Evolutionary conservation across 2,329 filamentous ascomycete genomes (phyloP).

Genomic region (Colletotrichum sp.): DNA sequence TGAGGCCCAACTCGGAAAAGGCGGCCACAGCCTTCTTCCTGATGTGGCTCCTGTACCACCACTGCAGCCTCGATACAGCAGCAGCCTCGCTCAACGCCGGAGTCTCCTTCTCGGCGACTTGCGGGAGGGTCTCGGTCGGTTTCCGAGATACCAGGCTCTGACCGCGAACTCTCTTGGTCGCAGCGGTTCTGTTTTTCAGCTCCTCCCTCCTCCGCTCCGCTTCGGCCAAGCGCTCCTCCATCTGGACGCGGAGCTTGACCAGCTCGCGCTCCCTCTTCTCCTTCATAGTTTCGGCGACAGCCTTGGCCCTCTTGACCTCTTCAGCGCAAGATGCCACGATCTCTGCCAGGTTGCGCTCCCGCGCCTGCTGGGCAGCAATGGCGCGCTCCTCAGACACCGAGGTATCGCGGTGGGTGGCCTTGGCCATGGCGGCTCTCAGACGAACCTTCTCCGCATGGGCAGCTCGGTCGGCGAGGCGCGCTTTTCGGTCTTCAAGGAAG

Average conservation of each 20-base stretch:
- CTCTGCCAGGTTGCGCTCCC: conserved; percentile 81
- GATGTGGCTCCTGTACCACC: conserved; percentile 68
- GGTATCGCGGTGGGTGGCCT: conserved; percentile 69
- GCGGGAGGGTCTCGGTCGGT: conserved; percentile 51
- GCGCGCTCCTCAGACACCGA: conserved; percentile 77
- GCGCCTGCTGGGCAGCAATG: conserved; percentile 76
- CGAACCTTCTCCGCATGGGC: conserved; percentile 86
- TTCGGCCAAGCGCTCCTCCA: conserved; percentile 81
- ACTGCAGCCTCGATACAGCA: conserved; percentile 71
- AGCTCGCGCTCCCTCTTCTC: conserved; percentile 80
- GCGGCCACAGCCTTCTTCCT: conserved; percentile 66
- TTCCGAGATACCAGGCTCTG: conserved; percentile 59
- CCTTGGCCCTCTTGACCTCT: conserved; percentile 83
- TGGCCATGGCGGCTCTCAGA: conserved; percentile 74
- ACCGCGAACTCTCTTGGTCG: conserved; percentile 55
- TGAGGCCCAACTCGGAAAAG: conserved; percentile 71
- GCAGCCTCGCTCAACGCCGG: conserved; percentile 59
- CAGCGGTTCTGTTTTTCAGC: conserved; percentile 58
- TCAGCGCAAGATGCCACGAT: conserved; percentile 83
- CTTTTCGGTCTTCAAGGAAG: conserved; percentile 82
- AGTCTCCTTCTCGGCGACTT: conserved; percentile 50
- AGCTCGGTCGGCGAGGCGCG: conserved; percentile 78
- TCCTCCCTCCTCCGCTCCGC: conserved; percentile 75
- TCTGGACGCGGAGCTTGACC: conserved; percentile 71
- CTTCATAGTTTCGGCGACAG: conserved; percentile 82